Conservation (phyloP, 1,284 basidiomycete genomes). For the Ustilago vetiveriae region DNA sequence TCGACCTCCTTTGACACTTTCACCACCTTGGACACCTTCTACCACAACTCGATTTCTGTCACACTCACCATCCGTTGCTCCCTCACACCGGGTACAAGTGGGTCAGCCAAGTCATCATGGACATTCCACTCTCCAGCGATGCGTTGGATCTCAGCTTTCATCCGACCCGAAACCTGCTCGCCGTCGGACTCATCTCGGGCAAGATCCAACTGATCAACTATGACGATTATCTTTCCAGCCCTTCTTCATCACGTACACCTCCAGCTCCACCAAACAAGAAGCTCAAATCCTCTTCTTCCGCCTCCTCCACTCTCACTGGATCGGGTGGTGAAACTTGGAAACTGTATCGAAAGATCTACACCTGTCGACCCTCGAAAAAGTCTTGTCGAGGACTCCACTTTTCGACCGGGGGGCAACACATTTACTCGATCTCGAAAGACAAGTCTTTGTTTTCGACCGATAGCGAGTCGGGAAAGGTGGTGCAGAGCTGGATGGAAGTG, state of each 20-base stretch:
- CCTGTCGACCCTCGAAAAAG: constrained; percentile 49
- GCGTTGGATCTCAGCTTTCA: constrained; percentile 91
- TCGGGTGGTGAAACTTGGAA: no score
- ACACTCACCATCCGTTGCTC: not conserved
- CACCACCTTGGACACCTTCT: no score
- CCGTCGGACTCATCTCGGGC: constrained; percentile 82
- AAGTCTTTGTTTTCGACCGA: constrained; percentile 73
- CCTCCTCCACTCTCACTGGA: not conserved
- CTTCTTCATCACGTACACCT: constrained; percentile 10
- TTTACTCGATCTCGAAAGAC: constrained; percentile 86
- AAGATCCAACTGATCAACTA: constrained; percentile 82
- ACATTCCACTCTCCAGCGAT: constrained; percentile 72
- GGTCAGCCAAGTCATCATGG: constrained; percentile 43
- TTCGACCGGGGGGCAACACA: constrained; percentile 8
- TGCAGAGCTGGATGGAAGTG: constrained; percentile 74
- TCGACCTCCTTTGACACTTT: not conserved
- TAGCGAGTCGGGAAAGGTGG: constrained; percentile 72
- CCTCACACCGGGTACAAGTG: no score
- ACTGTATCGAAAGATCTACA: constrained; percentile 49
- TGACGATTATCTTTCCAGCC: constrained; percentile 16
- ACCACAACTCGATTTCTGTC: no score
- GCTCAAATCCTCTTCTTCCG: not conserved
- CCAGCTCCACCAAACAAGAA: constrained; percentile 13
- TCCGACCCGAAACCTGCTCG: constrained; percentile 76
- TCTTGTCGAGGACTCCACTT: constrained; percentile 57